These are phyloP conservation scores for Medicago lupulina DNA, from an alignment of 306 rosid genomes.

Conservation along the genomic window DNA sequence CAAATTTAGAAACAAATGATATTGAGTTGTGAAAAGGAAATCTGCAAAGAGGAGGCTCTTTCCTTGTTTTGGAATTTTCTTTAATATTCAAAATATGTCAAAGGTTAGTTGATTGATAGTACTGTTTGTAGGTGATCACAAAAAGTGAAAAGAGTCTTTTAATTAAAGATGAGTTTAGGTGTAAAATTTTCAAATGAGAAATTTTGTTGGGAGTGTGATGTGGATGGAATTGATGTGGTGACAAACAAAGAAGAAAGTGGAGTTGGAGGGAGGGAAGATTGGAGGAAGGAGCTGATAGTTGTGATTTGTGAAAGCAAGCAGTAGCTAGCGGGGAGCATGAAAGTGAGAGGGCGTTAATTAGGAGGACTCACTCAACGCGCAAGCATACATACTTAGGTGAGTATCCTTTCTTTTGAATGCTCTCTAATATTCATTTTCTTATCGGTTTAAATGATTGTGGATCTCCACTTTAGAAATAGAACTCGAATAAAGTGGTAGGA, in stretches of 20 bases:
- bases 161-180: neutral
- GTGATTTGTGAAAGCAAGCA: too few relatives aligned
- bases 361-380: too few relatives aligned
- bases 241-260: neutral
- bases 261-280: neutral
- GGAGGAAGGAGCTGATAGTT: neutral
- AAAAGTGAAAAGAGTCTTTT: neutral
- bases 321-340: too few relatives aligned
- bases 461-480: too few relatives aligned
- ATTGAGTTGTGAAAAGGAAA: conserved; percentile 30
- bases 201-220: neutral
- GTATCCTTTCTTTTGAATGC: too few relatives aligned
- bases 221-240: neutral
- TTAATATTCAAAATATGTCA: conserved; percentile 17
- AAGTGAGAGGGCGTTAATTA: too few relatives aligned
- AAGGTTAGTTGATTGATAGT: conserved; percentile 15
- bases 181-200: neutral
- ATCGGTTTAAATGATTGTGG: too few relatives aligned
- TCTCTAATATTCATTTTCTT: too few relatives aligned
- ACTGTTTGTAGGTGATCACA: neutral
- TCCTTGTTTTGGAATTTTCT: conserved; percentile 36
- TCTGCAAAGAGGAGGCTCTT: neutral
- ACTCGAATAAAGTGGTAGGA: too few relatives aligned
- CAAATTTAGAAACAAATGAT: conserved; percentile 29
- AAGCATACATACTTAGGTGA: too few relatives aligned